Conservation (phyloP, 108 stramenopile genomes). For the Hondaea fermentalgiana region DNA sequence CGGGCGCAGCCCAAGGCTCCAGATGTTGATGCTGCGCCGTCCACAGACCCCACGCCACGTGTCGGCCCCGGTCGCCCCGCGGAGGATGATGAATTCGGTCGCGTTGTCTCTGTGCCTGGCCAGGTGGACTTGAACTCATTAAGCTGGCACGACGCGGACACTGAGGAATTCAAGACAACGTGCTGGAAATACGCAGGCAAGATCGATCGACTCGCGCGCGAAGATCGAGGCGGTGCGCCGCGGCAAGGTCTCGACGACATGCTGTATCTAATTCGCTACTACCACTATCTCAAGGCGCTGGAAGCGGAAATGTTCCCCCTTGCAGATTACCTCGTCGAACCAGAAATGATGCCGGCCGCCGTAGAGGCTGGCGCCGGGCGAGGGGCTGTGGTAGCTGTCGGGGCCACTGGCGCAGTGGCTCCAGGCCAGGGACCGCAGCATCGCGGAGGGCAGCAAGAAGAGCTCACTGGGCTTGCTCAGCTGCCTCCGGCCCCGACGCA, state of each 20-base stretch:
- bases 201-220: not conserved
- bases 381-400: too few relatives aligned
- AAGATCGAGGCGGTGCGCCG: not conserved
- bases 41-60: too few relatives aligned
- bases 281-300: not conserved
- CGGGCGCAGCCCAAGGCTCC: not conserved
- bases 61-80: too few relatives aligned
- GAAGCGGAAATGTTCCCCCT: conserved; percentile 1
- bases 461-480: too few relatives aligned
- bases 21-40: not conserved
- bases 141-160: not conserved
- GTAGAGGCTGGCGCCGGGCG: too few relatives aligned
- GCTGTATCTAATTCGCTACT: not conserved
- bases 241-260: not conserved
- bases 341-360: too few relatives aligned
- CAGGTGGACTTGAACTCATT: not conserved
- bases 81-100: not conserved
- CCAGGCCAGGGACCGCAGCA: too few relatives aligned
- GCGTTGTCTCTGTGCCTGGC: not conserved
- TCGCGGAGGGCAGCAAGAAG: too few relatives aligned
- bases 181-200: not conserved
- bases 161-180: not conserved
- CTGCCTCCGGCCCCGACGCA: too few relatives aligned
- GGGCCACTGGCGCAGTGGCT: too few relatives aligned
- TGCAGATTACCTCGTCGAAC: not conserved